Conservation (phyloP, 495 filamentous ascomycete species). For the Daldinia decipiens region DNA sequence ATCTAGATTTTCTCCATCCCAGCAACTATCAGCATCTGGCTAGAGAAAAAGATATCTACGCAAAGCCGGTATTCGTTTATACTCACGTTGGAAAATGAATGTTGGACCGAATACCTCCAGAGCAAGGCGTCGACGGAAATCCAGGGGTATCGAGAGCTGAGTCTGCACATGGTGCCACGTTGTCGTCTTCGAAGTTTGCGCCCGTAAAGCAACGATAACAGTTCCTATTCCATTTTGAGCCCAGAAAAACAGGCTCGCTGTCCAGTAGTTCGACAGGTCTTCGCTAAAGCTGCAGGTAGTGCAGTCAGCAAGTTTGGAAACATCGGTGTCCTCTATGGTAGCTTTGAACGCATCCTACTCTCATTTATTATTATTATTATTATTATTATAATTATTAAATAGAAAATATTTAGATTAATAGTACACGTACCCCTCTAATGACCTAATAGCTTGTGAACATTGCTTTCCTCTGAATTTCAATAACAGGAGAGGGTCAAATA, state of each 20-base stretch:
- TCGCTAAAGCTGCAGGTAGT: slow-evolving; percentile 48
- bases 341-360: slow-evolving; percentile 48
- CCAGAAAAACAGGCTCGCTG: slow-evolving; percentile 52
- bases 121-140: slow-evolving; percentile 43
- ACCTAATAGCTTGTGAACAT: not conserved
- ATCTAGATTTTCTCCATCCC: slow-evolving; percentile 50
- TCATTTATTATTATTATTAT: not conserved
- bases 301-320: slow-evolving; percentile 43
- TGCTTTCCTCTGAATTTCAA: not conserved
- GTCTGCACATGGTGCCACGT: slow-evolving; percentile 47
- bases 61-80: not conserved
- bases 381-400: not conserved
- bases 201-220: slow-evolving; percentile 53
- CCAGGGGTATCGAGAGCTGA: slow-evolving; percentile 43
- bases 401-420: not conserved
- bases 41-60: not conserved
- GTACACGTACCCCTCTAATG: slow-evolving; percentile 4
- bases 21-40: slow-evolving; percentile 37
- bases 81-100: slow-evolving; percentile 54
- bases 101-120: slow-evolving; percentile 53
- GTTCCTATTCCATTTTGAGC: slow-evolving; percentile 53
- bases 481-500: not conserved
- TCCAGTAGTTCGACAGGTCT: slow-evolving; percentile 57
- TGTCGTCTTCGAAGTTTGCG: slow-evolving; percentile 48
- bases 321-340: slow-evolving; percentile 42